phyloP scores from a whole-genome alignment of 2,329 filamentous ascomycete genomes.

The Microdochium trichocladiopsis region DNA sequence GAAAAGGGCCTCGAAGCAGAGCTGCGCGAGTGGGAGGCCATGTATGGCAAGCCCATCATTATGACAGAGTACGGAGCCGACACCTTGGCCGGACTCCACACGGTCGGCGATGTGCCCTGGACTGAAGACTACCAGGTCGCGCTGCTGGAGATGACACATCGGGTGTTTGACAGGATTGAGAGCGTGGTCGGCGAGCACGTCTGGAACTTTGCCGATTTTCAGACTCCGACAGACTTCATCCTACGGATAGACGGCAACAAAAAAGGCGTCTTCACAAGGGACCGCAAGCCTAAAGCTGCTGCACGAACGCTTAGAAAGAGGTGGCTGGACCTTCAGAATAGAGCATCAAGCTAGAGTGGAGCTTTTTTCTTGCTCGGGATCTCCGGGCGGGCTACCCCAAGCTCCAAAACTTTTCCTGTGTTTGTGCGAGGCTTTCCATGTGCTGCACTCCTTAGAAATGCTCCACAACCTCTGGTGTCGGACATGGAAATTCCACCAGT shows the following conservation, averaged over 20 bases:
- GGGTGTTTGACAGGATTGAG: constrained; percentile 18
- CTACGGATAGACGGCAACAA: constrained; percentile 16
- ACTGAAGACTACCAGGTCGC: constrained; percentile 18
- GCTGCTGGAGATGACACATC: constrained; percentile 18
- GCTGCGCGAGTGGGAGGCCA: constrained; percentile 4
- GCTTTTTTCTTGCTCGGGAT: too few species aligned
- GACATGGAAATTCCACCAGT: too few species aligned
- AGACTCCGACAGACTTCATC: constrained; percentile 8
- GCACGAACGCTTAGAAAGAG: too few species aligned
- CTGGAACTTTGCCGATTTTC: constrained; percentile 18
- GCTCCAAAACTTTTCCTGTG: too few species aligned
- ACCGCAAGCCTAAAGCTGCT: constrained; percentile 14
- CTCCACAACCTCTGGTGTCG: too few species aligned
- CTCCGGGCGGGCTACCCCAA: too few species aligned
- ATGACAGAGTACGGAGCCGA: constrained; percentile 21
- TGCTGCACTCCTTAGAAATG: too few species aligned
- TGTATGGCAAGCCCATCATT: constrained; percentile 18
- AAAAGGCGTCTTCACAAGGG: constrained; percentile 15
- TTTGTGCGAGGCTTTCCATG: too few species aligned
- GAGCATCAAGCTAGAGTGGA: too few species aligned
- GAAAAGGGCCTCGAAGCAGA: constrained; percentile 14
- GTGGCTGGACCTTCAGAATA: too few species aligned
- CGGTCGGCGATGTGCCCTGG: constrained; percentile 14
- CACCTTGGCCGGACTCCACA: constrained; percentile 17
- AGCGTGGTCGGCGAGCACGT: constrained; percentile 19